These are phyloP conservation scores for Fraxinus sp. DNA, from an alignment of 305 asterid species.

Conservation along the genomic window DNA sequence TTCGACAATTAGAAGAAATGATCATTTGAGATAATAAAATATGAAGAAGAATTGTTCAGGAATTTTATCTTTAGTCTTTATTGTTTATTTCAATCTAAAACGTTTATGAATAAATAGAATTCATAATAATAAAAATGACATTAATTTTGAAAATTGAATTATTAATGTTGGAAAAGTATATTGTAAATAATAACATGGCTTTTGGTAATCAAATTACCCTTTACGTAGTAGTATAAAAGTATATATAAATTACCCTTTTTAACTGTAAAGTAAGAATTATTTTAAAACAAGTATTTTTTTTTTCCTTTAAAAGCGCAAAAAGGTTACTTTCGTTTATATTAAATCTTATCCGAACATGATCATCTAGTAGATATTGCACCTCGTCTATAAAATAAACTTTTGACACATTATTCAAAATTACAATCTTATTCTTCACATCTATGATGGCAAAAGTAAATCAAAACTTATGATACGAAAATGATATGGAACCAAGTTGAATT, in stretches of 20 bases:
- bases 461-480: neutral
- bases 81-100: too few species aligned
- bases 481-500: neutral
- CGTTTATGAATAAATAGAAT: neutral
- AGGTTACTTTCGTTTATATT: neutral
- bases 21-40: neutral
- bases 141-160: too few species aligned
- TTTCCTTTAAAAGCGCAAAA: too few species aligned
- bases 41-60: neutral
- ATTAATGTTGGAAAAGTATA: neutral
- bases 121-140: neutral
- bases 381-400: neutral
- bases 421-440: neutral
- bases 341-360: neutral
- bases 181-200: neutral
- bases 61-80: too few species aligned
- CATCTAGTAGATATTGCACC: neutral
- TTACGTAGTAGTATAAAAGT: too few species aligned
- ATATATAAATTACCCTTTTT: too few species aligned
- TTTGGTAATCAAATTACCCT: too few species aligned
- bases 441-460: neutral
- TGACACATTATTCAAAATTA: too few species aligned
- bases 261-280: too few species aligned
- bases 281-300: too few species aligned
- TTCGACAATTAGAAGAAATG: neutral